These are phyloP conservation scores for Candida ipomoeae DNA, from an alignment of 805 yeast species.

Conservation along the genomic window DNA sequence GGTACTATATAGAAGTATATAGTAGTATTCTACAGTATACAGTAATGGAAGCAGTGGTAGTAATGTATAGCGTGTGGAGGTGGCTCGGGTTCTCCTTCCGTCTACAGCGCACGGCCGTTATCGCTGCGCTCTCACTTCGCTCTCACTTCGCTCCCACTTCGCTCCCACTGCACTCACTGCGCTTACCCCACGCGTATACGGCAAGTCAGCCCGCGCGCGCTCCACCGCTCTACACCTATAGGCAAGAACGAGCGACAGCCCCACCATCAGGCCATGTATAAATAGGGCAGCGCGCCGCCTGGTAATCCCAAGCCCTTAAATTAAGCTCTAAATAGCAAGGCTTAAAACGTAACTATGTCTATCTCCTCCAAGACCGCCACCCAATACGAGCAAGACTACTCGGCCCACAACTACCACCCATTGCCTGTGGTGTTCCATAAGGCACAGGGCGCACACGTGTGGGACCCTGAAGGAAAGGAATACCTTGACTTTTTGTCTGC, in stretches of 20 bases:
- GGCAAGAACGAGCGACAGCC: slow-evolving; percentile 20
- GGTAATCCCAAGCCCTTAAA: background rate
- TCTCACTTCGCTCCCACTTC: too few species aligned
- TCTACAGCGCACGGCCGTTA: background rate
- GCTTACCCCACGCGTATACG: slow-evolving; percentile 2
- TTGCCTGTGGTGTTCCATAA: slow-evolving; percentile 87
- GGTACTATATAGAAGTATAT: too few species aligned
- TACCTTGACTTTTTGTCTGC: slow-evolving; percentile 91
- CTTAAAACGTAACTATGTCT: slow-evolving; percentile 2
- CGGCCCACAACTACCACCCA: slow-evolving; percentile 97
- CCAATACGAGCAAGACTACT: slow-evolving; percentile 68
- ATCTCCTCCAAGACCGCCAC: slow-evolving; percentile 63
- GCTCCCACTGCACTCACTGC: background rate
- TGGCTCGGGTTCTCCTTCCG: background rate
- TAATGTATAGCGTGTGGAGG: too few species aligned
- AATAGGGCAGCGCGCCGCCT: slow-evolving; percentile 5
- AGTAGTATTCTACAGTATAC: too few species aligned
- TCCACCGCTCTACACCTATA: slow-evolving; percentile 12
- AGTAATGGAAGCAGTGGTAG: too few species aligned
- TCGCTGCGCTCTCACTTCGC: too few species aligned
- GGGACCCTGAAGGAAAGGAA: slow-evolving; percentile 97
- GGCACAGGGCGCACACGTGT: slow-evolving; percentile 88
- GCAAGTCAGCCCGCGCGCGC: slow-evolving; percentile 14
- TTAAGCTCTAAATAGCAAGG: too few species aligned
- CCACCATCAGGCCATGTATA: slow-evolving; percentile 8